phyloP scores from a whole-genome alignment of 2,329 filamentous ascomycete genomes.

The Diaporthe sp. region DNA sequence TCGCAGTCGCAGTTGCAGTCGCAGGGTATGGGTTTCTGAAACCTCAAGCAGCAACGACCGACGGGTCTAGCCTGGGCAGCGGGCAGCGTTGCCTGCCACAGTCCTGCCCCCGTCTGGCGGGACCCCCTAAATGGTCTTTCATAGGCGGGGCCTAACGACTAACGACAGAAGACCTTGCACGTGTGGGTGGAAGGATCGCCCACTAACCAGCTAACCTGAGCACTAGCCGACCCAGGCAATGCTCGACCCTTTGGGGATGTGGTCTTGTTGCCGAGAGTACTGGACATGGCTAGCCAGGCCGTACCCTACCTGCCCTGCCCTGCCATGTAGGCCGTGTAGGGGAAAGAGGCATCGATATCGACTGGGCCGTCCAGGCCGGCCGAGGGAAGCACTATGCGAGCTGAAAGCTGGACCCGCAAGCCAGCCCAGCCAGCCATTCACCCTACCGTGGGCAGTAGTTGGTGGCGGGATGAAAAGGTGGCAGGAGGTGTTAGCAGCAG shows the following conservation, averaged over 20 bases:
- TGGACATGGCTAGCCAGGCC: slow-evolving; percentile 16
- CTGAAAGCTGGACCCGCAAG: slow-evolving; percentile 11
- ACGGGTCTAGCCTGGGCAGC: background rate
- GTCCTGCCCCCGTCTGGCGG: background rate
- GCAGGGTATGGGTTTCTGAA: slow-evolving; percentile 8
- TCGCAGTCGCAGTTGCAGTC: background rate
- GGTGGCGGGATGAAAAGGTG: no score
- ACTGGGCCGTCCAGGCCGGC: slow-evolving; percentile 13
- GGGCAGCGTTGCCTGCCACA: slow-evolving; percentile 4
- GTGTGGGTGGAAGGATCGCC: slow-evolving; percentile 18
- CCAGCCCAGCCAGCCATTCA: background rate
- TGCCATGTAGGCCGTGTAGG: background rate
- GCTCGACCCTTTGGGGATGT: slow-evolving; percentile 3
- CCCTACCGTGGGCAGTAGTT: background rate
- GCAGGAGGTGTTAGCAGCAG: no score
- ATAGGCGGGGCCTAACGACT: background rate
- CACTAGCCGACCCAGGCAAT: slow-evolving; percentile 20
- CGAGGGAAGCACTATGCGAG: slow-evolving; percentile 19
- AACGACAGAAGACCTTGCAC: slow-evolving; percentile 13
- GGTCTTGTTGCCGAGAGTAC: slow-evolving; percentile 14
- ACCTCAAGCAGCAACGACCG: slow-evolving; percentile 9
- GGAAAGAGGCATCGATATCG: slow-evolving; percentile 16
- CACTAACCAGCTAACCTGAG: slow-evolving; percentile 22
- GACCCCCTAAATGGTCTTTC: background rate
- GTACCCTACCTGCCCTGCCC: background rate